Base-by-base conservation (phyloP, 2,329 filamentous ascomycete species). In the Daldinia sp. region DNA sequence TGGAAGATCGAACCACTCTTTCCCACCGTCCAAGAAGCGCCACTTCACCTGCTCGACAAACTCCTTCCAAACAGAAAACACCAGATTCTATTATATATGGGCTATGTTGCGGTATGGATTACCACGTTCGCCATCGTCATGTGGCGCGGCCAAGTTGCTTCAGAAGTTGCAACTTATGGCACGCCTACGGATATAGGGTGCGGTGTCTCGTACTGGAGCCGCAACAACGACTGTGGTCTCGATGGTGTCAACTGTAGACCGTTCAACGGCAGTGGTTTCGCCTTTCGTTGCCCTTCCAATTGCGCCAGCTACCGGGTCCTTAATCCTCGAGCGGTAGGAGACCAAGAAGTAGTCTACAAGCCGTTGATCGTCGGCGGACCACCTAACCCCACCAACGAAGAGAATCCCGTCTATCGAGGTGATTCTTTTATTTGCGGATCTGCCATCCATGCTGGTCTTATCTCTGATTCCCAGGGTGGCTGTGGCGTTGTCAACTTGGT, bases 371-470 rank as follows among this genome's bases (percentile, higher is more conserved):
- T 93, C 23, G 90, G 90, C n/a, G 90, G 90, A 0, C 86, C 86
- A 0, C 76, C 80, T 4, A 77, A 78, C 49, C 77, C 82, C 25
- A 69, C 72, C 4, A 75, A 73, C 27, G 73, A 77, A 15, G 71
- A 75, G 2, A 66, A 76, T 29, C 84, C 89, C 0, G 81, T 91
- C 19, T 98, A 98, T 75, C 90, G 95, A 15, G 93, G 91, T 8
- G 93, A 97, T 77, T 96, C 92, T 11, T 96, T 92, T 77, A 89
- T 97, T 56, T 97, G 93, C 73, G 89, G 88, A 61, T 85, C 93
- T 10, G 93, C 93, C 30, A 91, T 96, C 50, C 93, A 97, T 73
- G 88, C 92, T 0, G 93, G 93, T 17, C 83, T 94, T 70, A 86
- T 96, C 63, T 86, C 85, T 32, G 87, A 93, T 71, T 78, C 81